These are phyloP conservation scores for Ulvella scutata DNA, from an alignment of 139 green algal genomes.

Conservation along the genomic window DNA sequence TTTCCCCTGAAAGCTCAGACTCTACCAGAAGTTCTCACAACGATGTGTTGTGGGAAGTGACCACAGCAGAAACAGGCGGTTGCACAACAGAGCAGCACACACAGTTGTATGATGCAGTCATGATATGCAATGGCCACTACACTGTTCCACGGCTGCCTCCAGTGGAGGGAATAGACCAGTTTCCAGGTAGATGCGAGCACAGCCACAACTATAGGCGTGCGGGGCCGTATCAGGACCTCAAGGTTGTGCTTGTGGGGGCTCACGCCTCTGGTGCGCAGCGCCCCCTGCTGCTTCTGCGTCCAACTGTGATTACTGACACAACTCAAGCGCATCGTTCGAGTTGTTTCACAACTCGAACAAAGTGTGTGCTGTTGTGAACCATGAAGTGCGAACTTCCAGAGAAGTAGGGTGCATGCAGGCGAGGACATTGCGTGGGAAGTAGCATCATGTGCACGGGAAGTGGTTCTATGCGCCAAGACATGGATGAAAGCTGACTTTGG, in stretches of 20 bases:
- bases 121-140: constrained; percentile 40
- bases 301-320: too few species aligned
- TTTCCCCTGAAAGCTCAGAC: constrained; percentile 4
- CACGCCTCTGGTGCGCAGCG: constrained; percentile 5
- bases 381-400: too few species aligned
- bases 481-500: constrained; percentile 22
- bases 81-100: neutral
- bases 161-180: constrained; percentile 23
- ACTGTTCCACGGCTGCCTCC: constrained; percentile 38
- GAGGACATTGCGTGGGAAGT: constrained; percentile 53
- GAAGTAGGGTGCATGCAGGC: too few species aligned
- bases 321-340: too few species aligned
- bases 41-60: neutral
- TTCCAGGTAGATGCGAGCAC: constrained; percentile 23
- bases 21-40: constrained; percentile 3
- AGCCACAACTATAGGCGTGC: constrained; percentile 10
- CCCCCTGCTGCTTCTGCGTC: too few species aligned
- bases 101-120: constrained; percentile 23
- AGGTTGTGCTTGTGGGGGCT: neutral
- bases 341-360: too few species aligned
- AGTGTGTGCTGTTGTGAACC: too few species aligned
- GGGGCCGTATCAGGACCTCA: neutral
- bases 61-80: too few species aligned
- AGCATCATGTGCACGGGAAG: constrained; percentile 19
- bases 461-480: constrained; percentile 40